phyloP scores from a whole-genome alignment of 768 basidiomycete species.

The Boletus huronensis region DNA sequence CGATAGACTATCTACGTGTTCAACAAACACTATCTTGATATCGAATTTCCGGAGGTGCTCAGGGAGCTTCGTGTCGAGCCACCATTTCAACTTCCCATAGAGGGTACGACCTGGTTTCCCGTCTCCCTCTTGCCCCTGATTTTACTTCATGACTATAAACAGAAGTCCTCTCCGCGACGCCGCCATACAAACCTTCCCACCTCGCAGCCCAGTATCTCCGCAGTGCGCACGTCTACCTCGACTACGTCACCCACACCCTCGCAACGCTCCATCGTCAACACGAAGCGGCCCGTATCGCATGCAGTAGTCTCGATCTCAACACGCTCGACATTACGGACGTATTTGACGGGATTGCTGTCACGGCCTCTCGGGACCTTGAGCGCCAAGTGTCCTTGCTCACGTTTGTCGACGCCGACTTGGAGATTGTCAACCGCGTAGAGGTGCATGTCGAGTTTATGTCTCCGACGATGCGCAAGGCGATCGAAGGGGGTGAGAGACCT shows the following conservation, averaged over 20 bases:
- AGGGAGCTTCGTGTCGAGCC: slow-evolving; percentile 59
- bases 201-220: slow-evolving; percentile 65
- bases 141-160: neutral
- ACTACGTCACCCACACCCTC: slow-evolving; percentile 51
- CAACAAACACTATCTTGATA: slow-evolving; percentile 76
- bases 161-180: slow-evolving; percentile 65
- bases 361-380: slow-evolving; percentile 60
- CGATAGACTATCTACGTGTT: slow-evolving; percentile 73
- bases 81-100: slow-evolving; percentile 63
- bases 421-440: slow-evolving; percentile 59
- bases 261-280: slow-evolving; percentile 61
- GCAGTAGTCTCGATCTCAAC: slow-evolving; percentile 65
- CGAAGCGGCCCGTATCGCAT: slow-evolving; percentile 71
- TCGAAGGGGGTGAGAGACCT: slow-evolving; percentile 64
- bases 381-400: slow-evolving; percentile 61
- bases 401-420: slow-evolving; percentile 68
- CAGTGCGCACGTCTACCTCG: slow-evolving; percentile 61
- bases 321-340: slow-evolving; percentile 68
- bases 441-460: slow-evolving; percentile 79
- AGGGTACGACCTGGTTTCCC: slow-evolving; percentile 44
- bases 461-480: slow-evolving; percentile 58
- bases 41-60: slow-evolving; percentile 62
- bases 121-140: neutral
- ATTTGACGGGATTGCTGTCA: slow-evolving; percentile 57
- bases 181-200: slow-evolving; percentile 66